Base-by-base conservation (phyloP, 371 early-diverging fungal genomes). In the Mucor velutinosus region DNA sequence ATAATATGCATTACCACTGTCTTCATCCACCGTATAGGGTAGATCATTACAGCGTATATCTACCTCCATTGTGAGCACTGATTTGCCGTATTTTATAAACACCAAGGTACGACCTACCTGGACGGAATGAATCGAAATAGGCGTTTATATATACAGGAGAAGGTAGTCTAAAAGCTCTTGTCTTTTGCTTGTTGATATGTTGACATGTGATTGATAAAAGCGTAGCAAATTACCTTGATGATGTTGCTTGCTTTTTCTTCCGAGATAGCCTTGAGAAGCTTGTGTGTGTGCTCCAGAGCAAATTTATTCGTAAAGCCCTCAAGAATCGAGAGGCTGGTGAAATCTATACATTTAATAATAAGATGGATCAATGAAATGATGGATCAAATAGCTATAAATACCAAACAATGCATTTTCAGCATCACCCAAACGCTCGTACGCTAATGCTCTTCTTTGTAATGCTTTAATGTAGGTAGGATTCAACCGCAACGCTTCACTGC, bases 111-210 rank as follows among this genome's bases (percentile, higher is more conserved):
- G 10, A 33, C 23, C 60, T 72, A 76, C 84, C 81, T 75, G 85
- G 83, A 41, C 89, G 85, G 87, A 94, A 95, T 15, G 95, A 93
- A 62, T 95, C 94, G 70, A 95, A 80, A 70, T 94, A 95, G 2
- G 92, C 93, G 10, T 83, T 82, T 65, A 95, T 90, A 75, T 95
- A 96, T 35, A 95, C 92, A 66, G 86, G 81, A n/a, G 95, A 95
- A 4, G 97, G 98, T 45, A 97, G 81, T 14, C 89, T 84, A 27
- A 83, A 89, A 65, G 79, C 70, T 65, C 80, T 79, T 21, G 71
- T 71, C 77, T 82, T 64, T 5, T 2, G 12, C 49, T 17, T 29
- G 19, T 23, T 37, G 17, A 11, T 59, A 39, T 17, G 4, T 29
- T 29, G 11, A n/a, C n/a, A 19, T 29, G 14, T 7, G 25, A 51